These are phyloP conservation scores for Ganoderma multipileum DNA, from an alignment of 1,284 basidiomycete genomes.

Conservation along the genomic window DNA sequence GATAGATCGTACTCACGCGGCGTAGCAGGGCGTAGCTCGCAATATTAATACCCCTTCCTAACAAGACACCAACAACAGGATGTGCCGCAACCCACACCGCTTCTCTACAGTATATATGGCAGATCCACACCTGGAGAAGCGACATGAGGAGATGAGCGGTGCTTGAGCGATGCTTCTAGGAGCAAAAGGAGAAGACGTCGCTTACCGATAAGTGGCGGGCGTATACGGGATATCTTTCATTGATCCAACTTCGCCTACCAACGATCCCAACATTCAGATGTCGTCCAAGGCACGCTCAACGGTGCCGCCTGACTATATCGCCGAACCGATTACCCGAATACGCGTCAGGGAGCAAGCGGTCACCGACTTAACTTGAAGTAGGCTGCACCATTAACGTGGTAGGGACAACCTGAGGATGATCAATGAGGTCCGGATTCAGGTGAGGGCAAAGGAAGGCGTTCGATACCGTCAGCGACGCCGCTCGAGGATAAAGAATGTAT, in stretches of 20 bases:
- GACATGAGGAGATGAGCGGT: not conserved
- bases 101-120: not conserved
- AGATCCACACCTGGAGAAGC: not conserved
- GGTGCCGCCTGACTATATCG: not conserved
- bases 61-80: not conserved
- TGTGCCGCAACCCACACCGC: not conserved
- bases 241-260: not conserved
- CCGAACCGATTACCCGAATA: not conserved
- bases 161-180: not conserved
- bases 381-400: no score
- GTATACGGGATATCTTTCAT: not conserved
- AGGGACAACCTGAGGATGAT: not conserved
- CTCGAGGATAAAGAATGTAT: not conserved
- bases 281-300: not conserved
- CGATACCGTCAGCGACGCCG: not conserved
- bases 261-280: not conserved
- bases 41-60: not conserved
- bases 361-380: not conserved
- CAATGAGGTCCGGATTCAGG: not conserved
- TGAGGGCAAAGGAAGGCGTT: not conserved
- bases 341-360: not conserved
- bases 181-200: not conserved
- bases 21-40: not conserved
- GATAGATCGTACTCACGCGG: conserved; percentile 5
- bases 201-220: not conserved